A percentile compares a stretch with the other conserved stretches of the same genome.
Conservation (phyloP, 2,329 filamentous ascomycete genomes). For the Talaromyces sp. region DNA sequence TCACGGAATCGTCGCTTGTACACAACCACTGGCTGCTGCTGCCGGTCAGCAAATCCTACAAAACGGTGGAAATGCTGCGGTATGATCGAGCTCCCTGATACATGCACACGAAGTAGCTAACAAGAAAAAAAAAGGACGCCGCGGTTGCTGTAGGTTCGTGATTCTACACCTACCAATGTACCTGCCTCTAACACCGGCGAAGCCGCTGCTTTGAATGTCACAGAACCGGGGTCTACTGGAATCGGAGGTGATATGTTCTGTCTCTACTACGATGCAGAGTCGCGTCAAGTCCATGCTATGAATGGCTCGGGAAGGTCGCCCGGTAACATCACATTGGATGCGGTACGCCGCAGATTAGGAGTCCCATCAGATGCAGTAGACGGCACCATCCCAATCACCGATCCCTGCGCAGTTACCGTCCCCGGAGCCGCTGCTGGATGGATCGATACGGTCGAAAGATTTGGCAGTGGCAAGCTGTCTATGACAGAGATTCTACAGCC, state of each 20-base stretch:
- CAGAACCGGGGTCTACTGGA: slow-evolving; percentile 85
- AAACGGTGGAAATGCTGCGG: slow-evolving; percentile 85
- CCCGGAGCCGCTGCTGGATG: slow-evolving; percentile 90
- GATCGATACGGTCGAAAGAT: slow-evolving; percentile 80
- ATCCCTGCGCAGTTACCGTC: slow-evolving; percentile 75
- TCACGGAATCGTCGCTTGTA: slow-evolving; percentile 82
- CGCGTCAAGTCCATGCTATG: slow-evolving; percentile 73
- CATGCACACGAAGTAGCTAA: not conserved
- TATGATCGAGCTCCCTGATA: slow-evolving; percentile 42
- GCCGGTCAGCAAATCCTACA: slow-evolving; percentile 81
- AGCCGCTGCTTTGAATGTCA: slow-evolving; percentile 89
- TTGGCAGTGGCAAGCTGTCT: slow-evolving; percentile 78
- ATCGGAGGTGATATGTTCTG: slow-evolving; percentile 98
- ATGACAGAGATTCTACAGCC: slow-evolving; percentile 73
- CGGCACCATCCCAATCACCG: slow-evolving; percentile 62
- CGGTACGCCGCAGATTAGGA: slow-evolving; percentile 63
- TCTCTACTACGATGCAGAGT: slow-evolving; percentile 80
- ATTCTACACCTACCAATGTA: not conserved
- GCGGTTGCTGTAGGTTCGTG: slow-evolving; percentile 73
- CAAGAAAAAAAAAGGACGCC: slow-evolving; percentile 63
- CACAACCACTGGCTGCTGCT: slow-evolving; percentile 82
- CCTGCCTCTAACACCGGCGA: slow-evolving; percentile 1
- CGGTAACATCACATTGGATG: slow-evolving; percentile 61
- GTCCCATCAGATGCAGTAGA: slow-evolving; percentile 43
- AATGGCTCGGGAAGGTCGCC: slow-evolving; percentile 87